Percentiles rank a stretch among this genome's conserved stretches.
These are phyloP conservation scores for Fusarium virguliforme DNA, from an alignment of 2,329 filamentous ascomycete species.

Conservation along the genomic window DNA sequence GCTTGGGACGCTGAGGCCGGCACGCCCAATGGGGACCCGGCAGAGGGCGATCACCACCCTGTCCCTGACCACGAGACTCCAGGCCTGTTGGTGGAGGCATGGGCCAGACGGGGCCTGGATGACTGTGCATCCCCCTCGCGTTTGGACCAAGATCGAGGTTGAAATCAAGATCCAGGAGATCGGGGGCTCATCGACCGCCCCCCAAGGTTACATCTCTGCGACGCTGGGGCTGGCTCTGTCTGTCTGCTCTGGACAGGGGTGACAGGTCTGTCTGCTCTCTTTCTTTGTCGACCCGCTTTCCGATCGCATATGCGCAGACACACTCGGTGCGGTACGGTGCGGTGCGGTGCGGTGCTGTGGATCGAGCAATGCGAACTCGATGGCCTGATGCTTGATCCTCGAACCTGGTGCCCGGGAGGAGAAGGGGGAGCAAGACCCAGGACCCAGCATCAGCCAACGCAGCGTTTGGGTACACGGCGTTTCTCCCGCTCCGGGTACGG, in stretches of 20 bases:
- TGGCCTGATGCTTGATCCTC: constrained; percentile 13
- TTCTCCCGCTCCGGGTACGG: constrained; percentile 11
- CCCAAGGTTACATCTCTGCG: constrained; percentile 20
- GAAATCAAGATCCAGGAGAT: constrained; percentile 21
- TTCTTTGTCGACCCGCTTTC: constrained; percentile 13
- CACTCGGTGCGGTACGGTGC: neutral
- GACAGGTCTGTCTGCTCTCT: neutral
- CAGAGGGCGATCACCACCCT: constrained; percentile 20
- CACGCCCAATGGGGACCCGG: constrained; percentile 18
- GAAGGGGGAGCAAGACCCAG: constrained; percentile 7
- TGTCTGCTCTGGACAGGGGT: constrained; percentile 1
- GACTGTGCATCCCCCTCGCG: constrained; percentile 16
- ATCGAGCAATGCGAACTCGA: constrained; percentile 9
- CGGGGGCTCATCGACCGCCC: neutral
- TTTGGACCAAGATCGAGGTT: constrained; percentile 17
- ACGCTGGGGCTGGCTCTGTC: constrained; percentile 9
- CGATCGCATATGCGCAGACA: constrained; percentile 18
- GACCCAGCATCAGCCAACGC: constrained; percentile 9
- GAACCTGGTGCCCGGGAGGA: constrained; percentile 2
- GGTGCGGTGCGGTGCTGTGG: neutral
- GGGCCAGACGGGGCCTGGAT: constrained; percentile 6
- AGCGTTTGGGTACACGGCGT: constrained; percentile 10
- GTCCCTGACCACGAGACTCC: constrained; percentile 21
- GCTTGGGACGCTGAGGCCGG: neutral
- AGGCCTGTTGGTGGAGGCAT: constrained; percentile 26